A percentile compares a stretch with the other conserved stretches of the same genome.
Evolutionary conservation across 352 stramenopile species (phyloP).

Genomic region (Globisporangium iwayamae): DNA sequence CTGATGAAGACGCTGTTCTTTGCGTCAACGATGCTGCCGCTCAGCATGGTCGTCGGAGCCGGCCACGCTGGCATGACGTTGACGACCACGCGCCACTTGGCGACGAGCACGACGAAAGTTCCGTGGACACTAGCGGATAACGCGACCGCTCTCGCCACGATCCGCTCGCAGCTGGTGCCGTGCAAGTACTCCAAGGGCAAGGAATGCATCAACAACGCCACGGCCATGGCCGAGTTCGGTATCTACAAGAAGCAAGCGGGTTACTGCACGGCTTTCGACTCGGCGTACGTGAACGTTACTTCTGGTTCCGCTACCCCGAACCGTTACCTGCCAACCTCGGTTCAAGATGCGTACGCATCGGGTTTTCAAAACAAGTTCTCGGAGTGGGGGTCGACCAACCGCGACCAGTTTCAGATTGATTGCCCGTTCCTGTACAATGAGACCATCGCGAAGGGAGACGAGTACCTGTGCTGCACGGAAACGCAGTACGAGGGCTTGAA

Average conservation of each 20-base stretch:
- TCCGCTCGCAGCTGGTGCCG: constrained; percentile 38
- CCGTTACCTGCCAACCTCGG: constrained; percentile 48
- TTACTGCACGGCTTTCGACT: constrained; percentile 49
- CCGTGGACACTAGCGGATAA: constrained; percentile 45
- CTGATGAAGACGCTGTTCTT: constrained; percentile 20
- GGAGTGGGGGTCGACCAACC: constrained; percentile 48
- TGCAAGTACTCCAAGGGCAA: constrained; percentile 64
- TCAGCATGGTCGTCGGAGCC: constrained; percentile 13
- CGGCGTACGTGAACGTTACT: constrained; percentile 39
- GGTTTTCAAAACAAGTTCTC: constrained; percentile 63
- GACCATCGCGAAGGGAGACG: constrained; percentile 33
- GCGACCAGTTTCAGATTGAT: constrained; percentile 56
- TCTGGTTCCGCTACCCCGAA: constrained; percentile 36
- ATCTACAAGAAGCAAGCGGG: constrained; percentile 34
- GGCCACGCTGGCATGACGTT: constrained; percentile 7
- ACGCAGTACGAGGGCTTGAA: constrained; percentile 50
- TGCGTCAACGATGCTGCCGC: constrained; percentile 16
- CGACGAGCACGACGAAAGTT: constrained; percentile 12
- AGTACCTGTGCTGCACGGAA: constrained; percentile 65
- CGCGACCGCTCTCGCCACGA: constrained; percentile 22
- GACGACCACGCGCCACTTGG: constrained; percentile 15
- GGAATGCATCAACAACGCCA: constrained; percentile 46
- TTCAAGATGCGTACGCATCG: constrained; percentile 37
- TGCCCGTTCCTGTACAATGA: constrained; percentile 61
- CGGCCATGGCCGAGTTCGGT: constrained; percentile 31